Evolutionary conservation across 1,139 yeast genomes (phyloP), one percentile per base, ranked within the genome.

Genomic region (Eremothecium cymbalariae): DNA sequence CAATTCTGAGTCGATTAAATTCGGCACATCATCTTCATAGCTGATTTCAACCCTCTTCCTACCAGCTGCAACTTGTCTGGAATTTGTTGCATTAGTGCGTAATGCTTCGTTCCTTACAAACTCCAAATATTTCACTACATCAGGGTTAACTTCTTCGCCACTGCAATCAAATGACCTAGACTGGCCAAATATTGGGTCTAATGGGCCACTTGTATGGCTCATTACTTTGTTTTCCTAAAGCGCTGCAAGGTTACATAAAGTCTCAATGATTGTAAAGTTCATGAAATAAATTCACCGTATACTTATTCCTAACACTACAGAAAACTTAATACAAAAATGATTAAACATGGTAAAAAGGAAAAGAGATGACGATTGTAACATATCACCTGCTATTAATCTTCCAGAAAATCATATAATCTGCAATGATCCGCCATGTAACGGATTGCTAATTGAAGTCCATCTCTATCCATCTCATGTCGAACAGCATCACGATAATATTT

Each of bases 101-200:
- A 53, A 24, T 2, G 60, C 60, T 38, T 56, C 58, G 9, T 33
- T 32, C 25, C 56, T 41, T 8, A 56, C 60, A 31, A 31, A 25
- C 8, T 33, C 25, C 19, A 56, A 38, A 38, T 56, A 56, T 14
- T 31, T 18, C 4, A 49, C 23, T 2, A 44, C 57, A 18, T 38
- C 41, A 4, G 58, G 58, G 33, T 52, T 38, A 1, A 55, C 60
- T 4, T 28, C 34, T 1, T 44, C 38, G 29, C 47, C 54, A 15
- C 41, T 39, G 8, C 52, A 28, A 4, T 46, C 46, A 41, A 56
- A 54, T 3, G 45, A 59, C 11, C 45, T 39, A 4, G 40, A 32
- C 36, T 56, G 60, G 2, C 59, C 60, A 44, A 52, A 55, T 5
- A 46, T 24, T 1, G 53, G 43, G 35, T 53, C 58, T 17, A 45